These are phyloP conservation scores for Penicillium manginii DNA, from an alignment of 495 filamentous ascomycete genomes.

Conservation along the genomic window DNA sequence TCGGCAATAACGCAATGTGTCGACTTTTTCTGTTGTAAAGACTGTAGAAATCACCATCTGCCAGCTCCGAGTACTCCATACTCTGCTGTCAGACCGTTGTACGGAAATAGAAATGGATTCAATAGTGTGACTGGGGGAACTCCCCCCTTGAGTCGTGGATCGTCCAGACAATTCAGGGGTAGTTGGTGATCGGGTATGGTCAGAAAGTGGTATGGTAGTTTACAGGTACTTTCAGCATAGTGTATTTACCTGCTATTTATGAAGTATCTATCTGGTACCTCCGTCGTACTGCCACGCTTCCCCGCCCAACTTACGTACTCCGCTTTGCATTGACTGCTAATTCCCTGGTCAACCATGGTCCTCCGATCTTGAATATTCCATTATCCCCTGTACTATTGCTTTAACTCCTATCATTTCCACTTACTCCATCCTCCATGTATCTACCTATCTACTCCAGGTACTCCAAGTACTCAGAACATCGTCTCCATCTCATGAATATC, in stretches of 20 bases:
- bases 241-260: not conserved
- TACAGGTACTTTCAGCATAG: not conserved
- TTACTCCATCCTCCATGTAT: not conserved
- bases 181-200: not conserved
- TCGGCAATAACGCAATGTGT: not conserved
- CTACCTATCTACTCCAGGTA: not conserved
- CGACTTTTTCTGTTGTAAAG: not conserved
- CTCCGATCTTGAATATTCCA: not conserved
- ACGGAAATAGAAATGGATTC: constrained; percentile 23
- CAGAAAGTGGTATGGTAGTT: not conserved
- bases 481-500: not conserved
- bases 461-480: not conserved
- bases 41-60: not conserved
- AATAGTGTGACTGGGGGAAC: constrained; percentile 22
- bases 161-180: constrained; percentile 22
- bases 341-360: not conserved
- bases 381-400: not conserved
- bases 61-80: not conserved
- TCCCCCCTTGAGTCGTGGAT: constrained; percentile 35
- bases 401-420: not conserved
- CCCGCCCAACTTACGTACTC: not conserved
- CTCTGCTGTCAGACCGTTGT: not conserved
- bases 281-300: not conserved
- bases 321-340: not conserved
- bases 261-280: not conserved